Percentiles rank a stretch among this genome's conserved stretches.
phyloP scores from a whole-genome alignment of 768 basidiomycete species.

The Chalciporus pseudorubinellus region DNA sequence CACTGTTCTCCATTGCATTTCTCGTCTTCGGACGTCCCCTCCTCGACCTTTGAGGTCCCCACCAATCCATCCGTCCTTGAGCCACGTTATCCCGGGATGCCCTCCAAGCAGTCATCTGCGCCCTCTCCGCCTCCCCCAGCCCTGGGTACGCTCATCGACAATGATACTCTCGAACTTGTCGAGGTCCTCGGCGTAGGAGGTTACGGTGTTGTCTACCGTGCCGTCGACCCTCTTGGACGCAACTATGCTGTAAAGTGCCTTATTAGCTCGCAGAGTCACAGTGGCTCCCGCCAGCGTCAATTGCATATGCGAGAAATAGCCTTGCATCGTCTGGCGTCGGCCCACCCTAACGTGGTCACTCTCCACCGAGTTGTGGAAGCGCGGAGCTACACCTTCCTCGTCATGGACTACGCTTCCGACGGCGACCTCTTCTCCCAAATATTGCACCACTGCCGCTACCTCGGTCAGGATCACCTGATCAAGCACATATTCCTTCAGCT shows the following conservation, averaged over 20 bases:
- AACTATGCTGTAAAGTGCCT: constrained; percentile 94
- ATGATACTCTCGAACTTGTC: constrained; percentile 76
- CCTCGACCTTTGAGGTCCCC: constrained; percentile 26
- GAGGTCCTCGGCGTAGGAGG: constrained; percentile 90
- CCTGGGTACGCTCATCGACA: constrained; percentile 81
- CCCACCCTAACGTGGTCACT: constrained; percentile 80
- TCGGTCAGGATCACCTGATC: constrained; percentile 83
- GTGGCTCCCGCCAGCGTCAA: constrained; percentile 55
- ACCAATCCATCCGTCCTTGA: constrained; percentile 15
- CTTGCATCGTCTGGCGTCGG: constrained; percentile 71
- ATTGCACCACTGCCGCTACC: constrained; percentile 66
- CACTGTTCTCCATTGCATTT: constrained; percentile 18
- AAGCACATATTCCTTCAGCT: constrained; percentile 90
- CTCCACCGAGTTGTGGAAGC: constrained; percentile 89
- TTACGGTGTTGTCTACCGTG: constrained; percentile 94
- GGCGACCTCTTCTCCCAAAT: constrained; percentile 95
- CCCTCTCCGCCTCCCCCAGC: constrained; percentile 47
- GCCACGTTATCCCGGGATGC: constrained; percentile 25
- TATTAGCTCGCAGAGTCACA: constrained; percentile 47
- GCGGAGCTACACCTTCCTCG: constrained; percentile 75
- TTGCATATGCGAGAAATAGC: constrained; percentile 88
- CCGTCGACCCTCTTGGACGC: constrained; percentile 54
- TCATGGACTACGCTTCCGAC: constrained; percentile 91
- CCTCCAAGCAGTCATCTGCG: constrained; percentile 32
- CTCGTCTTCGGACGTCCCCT: constrained; percentile 22